Evolutionary conservation across 2,329 filamentous ascomycete genomes (phyloP).

Genomic region (Chrysosphaeria jannelii): DNA sequence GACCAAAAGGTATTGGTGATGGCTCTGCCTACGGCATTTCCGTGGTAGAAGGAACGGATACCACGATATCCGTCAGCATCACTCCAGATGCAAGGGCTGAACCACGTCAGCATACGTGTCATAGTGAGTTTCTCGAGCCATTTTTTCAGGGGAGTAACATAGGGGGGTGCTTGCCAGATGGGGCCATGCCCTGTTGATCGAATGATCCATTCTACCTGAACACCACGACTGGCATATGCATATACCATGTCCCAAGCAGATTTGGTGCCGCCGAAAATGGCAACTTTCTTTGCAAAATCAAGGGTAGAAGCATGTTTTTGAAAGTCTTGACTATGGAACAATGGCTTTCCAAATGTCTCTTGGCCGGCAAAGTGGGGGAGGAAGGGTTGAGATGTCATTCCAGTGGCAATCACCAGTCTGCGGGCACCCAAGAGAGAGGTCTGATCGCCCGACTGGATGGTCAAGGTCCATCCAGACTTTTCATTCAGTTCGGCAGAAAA

Average conservation of each 20-base stretch:
- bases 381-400: slow-evolving; percentile 19
- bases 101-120: slow-evolving; percentile 39
- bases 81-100: slow-evolving; percentile 47
- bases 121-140: slow-evolving; percentile 37
- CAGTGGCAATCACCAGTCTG: slow-evolving; percentile 23
- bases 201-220: slow-evolving; percentile 28
- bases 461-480: slow-evolving; percentile 14
- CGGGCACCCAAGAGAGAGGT: slow-evolving; percentile 9
- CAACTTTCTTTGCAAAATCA: slow-evolving; percentile 13
- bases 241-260: slow-evolving; percentile 35
- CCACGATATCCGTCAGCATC: slow-evolving; percentile 25
- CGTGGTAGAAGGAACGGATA: slow-evolving; percentile 23
- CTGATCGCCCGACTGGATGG: slow-evolving; percentile 5
- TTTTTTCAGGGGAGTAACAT: slow-evolving; percentile 35
- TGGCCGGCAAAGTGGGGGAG: slow-evolving; percentile 16
- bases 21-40: slow-evolving; percentile 22
- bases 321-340: slow-evolving; percentile 21
- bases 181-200: slow-evolving; percentile 25
- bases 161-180: slow-evolving; percentile 24
- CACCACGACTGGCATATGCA: slow-evolving; percentile 22
- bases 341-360: slow-evolving; percentile 13
- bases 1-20: slow-evolving; percentile 27
- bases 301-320: slow-evolving; percentile 12
- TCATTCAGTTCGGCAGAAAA: slow-evolving; percentile 13
- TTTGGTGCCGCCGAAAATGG: slow-evolving; percentile 32